Conservation (phyloP, 139 green algal genomes). For the Protoeuglena noctilucae region DNA sequence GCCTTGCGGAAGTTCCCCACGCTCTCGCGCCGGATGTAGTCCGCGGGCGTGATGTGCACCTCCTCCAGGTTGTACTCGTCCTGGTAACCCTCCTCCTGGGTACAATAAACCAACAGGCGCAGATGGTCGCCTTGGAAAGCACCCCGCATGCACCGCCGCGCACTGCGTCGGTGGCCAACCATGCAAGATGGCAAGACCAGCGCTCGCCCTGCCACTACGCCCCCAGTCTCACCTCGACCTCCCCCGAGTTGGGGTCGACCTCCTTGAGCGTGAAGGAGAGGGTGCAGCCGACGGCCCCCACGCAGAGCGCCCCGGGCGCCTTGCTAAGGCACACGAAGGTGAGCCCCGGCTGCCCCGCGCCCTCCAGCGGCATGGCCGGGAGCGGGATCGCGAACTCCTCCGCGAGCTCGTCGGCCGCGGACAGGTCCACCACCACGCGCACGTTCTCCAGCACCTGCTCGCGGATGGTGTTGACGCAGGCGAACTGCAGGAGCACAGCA, state of each 20-base stretch:
- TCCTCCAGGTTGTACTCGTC: slow-evolving; percentile 98
- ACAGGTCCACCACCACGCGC: slow-evolving; percentile 69
- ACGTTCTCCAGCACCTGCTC: slow-evolving; percentile 87
- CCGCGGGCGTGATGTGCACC: slow-evolving; percentile 21
- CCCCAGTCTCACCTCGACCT: slow-evolving; percentile 28
- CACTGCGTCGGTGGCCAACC: no score
- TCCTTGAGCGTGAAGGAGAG: slow-evolving; percentile 95
- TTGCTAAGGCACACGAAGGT: slow-evolving; percentile 61
- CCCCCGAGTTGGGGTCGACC: slow-evolving; percentile 79
- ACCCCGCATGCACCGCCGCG: no score
- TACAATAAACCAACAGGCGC: neutral
- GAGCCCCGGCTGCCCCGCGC: slow-evolving; percentile 43
- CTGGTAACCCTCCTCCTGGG: slow-evolving; percentile 45
- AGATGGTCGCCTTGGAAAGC: neutral
- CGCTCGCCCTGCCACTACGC: slow-evolving; percentile 62
- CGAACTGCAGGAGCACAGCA: slow-evolving; percentile 87
- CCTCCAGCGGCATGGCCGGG: slow-evolving; percentile 56
- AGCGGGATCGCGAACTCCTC: slow-evolving; percentile 68
- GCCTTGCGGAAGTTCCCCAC: slow-evolving; percentile 70
- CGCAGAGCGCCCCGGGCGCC: slow-evolving; percentile 22
- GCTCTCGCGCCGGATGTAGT: slow-evolving; percentile 66
- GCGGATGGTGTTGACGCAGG: slow-evolving; percentile 91
- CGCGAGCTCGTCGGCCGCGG: slow-evolving; percentile 65
- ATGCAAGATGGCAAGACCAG: neutral
- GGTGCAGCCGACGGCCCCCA: slow-evolving; percentile 51